Evolutionary conservation across 2,329 filamentous ascomycete genomes (phyloP).

Genomic region (Knoxdaviesia proteae): DNA sequence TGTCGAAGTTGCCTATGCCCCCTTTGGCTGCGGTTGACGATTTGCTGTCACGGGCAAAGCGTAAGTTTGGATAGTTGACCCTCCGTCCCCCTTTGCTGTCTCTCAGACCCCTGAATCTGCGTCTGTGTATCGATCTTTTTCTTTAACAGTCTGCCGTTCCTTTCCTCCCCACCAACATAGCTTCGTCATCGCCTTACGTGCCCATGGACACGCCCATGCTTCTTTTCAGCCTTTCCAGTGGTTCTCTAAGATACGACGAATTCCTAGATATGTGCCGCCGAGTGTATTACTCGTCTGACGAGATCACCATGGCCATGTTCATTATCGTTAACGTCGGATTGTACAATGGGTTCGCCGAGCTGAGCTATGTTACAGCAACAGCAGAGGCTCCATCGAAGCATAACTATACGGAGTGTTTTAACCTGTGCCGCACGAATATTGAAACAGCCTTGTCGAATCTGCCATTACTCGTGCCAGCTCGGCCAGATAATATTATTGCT

Average conservation of each 20-base stretch:
- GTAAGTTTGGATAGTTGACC: too few species aligned
- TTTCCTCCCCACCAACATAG: too few species aligned
- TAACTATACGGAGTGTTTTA: conserved; percentile 17
- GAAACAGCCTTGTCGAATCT: conserved; percentile 29
- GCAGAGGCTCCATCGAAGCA: conserved; percentile 6
- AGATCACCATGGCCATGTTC: conserved; percentile 27
- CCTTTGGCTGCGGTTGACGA: conserved; percentile 18
- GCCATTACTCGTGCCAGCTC: conserved; percentile 34
- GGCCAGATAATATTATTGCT: conserved; percentile 32
- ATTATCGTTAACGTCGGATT: conserved; percentile 27
- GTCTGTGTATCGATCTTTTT: too few species aligned
- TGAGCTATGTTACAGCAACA: conserved; percentile 9
- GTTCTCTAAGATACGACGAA: too few species aligned
- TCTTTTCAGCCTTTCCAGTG: too few species aligned
- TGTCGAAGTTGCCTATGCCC: conserved; percentile 32
- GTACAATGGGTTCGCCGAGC: conserved; percentile 28
- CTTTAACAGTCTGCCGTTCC: too few species aligned
- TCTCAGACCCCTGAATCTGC: too few species aligned
- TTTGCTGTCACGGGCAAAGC: too few species aligned
- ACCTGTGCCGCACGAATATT: conserved; percentile 24
- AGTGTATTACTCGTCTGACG: conserved; percentile 11
- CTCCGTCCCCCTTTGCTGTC: too few species aligned
- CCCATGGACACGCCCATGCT: too few species aligned
- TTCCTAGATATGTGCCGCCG: too few species aligned
- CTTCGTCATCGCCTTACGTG: too few species aligned